Conservation (phyloP, 371 early-diverging fungal genomes). For the Mucor irregularis region DNA sequence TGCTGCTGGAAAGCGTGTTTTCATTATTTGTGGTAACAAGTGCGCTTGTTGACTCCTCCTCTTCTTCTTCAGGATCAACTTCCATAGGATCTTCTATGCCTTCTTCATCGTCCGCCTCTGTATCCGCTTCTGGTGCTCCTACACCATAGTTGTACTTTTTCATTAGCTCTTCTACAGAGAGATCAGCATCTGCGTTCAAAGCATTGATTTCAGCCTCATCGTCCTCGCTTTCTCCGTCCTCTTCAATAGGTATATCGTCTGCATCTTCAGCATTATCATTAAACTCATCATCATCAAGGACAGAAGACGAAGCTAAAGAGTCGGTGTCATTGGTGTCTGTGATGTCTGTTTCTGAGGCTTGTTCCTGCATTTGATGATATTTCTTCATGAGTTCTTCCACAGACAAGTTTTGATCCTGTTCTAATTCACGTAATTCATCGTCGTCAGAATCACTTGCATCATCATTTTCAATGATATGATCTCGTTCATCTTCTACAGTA, state of each 20-base stretch:
- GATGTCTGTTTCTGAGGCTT: conserved; percentile 1
- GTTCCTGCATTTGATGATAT: conserved; percentile 22
- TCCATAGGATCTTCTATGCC: conserved; percentile 18
- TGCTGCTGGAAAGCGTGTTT: conserved; percentile 29
- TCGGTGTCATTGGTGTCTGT: too few species aligned
- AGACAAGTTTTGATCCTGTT: conserved; percentile 46
- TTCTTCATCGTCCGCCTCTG: conserved; percentile 27
- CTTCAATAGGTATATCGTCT: conserved; percentile 31
- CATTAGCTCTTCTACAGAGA: conserved; percentile 61
- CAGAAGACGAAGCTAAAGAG: background rate
- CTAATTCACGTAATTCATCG: conserved; percentile 33
- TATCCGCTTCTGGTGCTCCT: too few species aligned
- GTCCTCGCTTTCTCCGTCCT: conserved; percentile 48
- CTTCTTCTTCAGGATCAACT: background rate
- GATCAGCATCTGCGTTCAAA: conserved; percentile 51
- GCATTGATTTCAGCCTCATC: conserved; percentile 55
- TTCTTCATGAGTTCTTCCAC: conserved; percentile 60
- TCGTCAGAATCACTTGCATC: conserved; percentile 35
- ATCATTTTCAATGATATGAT: conserved; percentile 36
- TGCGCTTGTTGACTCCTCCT: background rate
- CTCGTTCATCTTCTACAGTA: conserved; percentile 24
- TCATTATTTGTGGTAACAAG: background rate
- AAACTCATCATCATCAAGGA: conserved; percentile 14
- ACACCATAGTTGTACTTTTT: conserved; percentile 41
- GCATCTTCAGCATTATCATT: conserved; percentile 14